Evolutionary conservation across 305 asterid species (phyloP).

Genomic region (Fraxinus ornus): DNA sequence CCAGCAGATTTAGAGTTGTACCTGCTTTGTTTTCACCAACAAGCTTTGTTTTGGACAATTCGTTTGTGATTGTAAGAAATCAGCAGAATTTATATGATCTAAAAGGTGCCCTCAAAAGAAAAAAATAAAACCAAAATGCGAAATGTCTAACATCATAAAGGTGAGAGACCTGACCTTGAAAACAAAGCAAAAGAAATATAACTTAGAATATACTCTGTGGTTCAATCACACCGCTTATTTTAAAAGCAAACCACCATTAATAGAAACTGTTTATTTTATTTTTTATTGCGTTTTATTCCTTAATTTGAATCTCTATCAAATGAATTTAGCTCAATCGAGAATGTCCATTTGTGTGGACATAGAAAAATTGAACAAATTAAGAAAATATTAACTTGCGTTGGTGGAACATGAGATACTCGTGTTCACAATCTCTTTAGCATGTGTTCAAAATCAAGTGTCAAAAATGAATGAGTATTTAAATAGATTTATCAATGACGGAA

Average conservation of each 20-base stretch:
- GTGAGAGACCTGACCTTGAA: conserved; percentile 22
- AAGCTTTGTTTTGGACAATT: conserved; percentile 31
- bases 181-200: conserved; percentile 26
- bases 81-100: not conserved
- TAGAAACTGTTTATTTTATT: not conserved
- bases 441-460: not conserved
- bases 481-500: not conserved
- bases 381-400: not conserved
- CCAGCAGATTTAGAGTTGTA: conserved; percentile 39
- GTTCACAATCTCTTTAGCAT: not conserved
- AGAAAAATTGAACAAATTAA: not conserved
- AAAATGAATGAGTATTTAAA: not conserved
- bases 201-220: conserved; percentile 29
- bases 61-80: conserved; percentile 31
- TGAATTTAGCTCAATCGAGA: not conserved
- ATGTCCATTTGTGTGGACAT: not conserved
- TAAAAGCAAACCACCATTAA: not conserved
- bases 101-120: not conserved
- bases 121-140: not conserved
- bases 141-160: conserved; percentile 23
- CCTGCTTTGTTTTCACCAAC: conserved; percentile 40
- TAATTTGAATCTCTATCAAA: not conserved
- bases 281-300: not conserved
- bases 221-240: not conserved
- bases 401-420: not conserved